Evolutionary conservation across 305 asterid genomes (phyloP).

Genomic region (Fraxinus albicans): DNA sequence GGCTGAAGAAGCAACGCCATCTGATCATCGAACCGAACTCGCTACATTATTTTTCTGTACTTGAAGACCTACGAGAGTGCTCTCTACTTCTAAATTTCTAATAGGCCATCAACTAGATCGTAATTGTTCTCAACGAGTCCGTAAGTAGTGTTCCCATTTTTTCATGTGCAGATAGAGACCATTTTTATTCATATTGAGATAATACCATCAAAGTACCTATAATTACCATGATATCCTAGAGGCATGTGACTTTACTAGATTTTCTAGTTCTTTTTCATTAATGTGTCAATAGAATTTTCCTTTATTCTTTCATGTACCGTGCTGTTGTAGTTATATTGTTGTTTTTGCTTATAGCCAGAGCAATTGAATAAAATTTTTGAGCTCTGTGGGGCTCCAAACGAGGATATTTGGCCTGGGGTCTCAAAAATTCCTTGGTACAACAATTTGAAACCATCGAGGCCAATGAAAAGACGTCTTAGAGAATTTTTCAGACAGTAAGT

Average conservation of each 20-base stretch:
- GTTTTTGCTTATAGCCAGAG: conserved; percentile 63
- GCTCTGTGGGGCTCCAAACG: conserved; percentile 85
- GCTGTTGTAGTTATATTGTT: not conserved
- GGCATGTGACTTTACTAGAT: not conserved
- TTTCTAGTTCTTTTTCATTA: not conserved
- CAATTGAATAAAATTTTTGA: conserved; percentile 84
- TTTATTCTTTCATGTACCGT: not conserved
- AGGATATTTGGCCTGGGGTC: conserved; percentile 93
- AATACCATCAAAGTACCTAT: not conserved
- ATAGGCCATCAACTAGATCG: not conserved
- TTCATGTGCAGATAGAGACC: not conserved
- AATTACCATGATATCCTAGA: not conserved
- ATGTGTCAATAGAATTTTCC: not conserved
- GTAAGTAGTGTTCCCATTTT: not conserved
- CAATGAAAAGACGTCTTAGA: conserved; percentile 77
- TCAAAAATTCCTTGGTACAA: conserved; percentile 89
- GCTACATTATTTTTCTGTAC: not conserved
- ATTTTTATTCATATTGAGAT: not conserved
- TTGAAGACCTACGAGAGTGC: not conserved
- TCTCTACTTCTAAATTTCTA: not conserved
- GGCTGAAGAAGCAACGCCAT: not conserved
- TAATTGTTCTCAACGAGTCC: not conserved
- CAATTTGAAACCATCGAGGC: conserved; percentile 78
- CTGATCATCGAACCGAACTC: not conserved
- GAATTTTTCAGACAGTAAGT: conserved; percentile 90